These are phyloP conservation scores for Komagataea norvegica DNA, from an alignment of 1,139 yeast genomes.

Conservation along the genomic window DNA sequence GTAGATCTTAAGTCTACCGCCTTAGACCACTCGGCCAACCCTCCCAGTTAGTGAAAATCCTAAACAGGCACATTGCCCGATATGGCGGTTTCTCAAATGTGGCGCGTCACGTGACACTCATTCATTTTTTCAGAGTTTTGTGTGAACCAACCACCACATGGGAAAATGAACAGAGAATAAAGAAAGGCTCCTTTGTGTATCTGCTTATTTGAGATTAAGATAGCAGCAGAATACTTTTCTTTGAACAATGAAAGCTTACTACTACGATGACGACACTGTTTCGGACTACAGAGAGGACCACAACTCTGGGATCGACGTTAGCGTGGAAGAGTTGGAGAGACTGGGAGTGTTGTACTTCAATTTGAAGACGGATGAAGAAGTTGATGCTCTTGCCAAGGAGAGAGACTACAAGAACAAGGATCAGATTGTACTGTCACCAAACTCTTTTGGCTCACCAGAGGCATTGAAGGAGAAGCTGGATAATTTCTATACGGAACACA, in stretches of 20 bases:
- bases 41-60: too few species aligned
- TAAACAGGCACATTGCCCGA: too few species aligned
- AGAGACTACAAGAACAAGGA: constrained; percentile 82
- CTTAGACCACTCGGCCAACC: constrained; percentile 25
- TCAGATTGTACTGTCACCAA: constrained; percentile 55
- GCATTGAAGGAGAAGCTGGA: constrained; percentile 63
- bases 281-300: constrained; percentile 77
- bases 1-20: constrained; percentile 24
- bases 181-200: too few species aligned
- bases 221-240: too few species aligned
- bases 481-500: constrained; percentile 77
- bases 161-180: too few species aligned
- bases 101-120: constrained; percentile 1
- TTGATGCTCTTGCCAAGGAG: constrained; percentile 60
- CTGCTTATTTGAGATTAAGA: too few species aligned
- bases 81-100: too few species aligned
- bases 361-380: constrained; percentile 48
- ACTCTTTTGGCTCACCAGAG: constrained; percentile 59
- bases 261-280: constrained; percentile 61
- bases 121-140: too few species aligned
- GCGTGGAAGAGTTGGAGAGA: constrained; percentile 42
- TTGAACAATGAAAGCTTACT: constrained; percentile 45
- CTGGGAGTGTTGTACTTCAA: constrained; percentile 71
- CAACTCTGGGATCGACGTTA: constrained; percentile 59
- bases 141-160: too few species aligned